phyloP scores from a whole-genome alignment of 2,329 filamentous ascomycete genomes.

The Dothistroma septosporum region DNA sequence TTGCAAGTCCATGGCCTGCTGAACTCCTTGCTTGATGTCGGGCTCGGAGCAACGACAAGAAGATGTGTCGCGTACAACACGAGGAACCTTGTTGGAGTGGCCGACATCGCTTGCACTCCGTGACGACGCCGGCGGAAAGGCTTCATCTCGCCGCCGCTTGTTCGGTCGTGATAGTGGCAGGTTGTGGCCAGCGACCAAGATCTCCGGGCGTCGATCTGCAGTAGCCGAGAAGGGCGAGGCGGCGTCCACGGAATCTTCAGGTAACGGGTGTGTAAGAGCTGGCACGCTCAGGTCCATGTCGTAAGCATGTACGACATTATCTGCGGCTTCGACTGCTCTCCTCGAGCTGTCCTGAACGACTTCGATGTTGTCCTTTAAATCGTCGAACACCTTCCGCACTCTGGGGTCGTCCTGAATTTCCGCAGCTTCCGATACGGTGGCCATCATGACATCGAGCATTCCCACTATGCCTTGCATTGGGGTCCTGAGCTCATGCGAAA shows the following conservation, averaged over 20 bases:
- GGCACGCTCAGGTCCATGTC: conserved; percentile 72
- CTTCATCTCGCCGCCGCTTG: conserved; percentile 43
- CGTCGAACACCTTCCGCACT: conserved; percentile 55
- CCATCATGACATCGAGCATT: conserved; percentile 73
- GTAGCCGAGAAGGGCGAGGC: conserved; percentile 23
- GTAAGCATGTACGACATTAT: conserved; percentile 72
- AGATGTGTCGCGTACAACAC: conserved; percentile 6
- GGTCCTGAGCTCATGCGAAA: conserved; percentile 68
- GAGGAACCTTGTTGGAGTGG: conserved; percentile 20
- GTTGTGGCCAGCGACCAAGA: conserved; percentile 43
- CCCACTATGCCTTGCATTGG: conserved; percentile 74
- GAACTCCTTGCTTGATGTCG: conserved; percentile 26
- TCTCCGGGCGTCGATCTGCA: conserved; percentile 39
- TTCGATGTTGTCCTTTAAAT: conserved; percentile 65
- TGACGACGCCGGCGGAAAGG: conserved; percentile 11
- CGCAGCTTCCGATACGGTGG: conserved; percentile 63
- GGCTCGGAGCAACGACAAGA: conserved; percentile 17
- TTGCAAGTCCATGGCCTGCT: conserved; percentile 28
- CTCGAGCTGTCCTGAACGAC: conserved; percentile 69
- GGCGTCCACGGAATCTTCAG: conserved; percentile 28
- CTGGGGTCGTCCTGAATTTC: conserved; percentile 50
- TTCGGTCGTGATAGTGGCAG: conserved; percentile 39
- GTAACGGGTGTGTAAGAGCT: conserved; percentile 48
- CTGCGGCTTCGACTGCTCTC: conserved; percentile 67
- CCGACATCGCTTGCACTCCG: conserved; percentile 27